Base-by-base conservation (phyloP, 768 basidiomycete species). In the Lentinula detonsa region DNA sequence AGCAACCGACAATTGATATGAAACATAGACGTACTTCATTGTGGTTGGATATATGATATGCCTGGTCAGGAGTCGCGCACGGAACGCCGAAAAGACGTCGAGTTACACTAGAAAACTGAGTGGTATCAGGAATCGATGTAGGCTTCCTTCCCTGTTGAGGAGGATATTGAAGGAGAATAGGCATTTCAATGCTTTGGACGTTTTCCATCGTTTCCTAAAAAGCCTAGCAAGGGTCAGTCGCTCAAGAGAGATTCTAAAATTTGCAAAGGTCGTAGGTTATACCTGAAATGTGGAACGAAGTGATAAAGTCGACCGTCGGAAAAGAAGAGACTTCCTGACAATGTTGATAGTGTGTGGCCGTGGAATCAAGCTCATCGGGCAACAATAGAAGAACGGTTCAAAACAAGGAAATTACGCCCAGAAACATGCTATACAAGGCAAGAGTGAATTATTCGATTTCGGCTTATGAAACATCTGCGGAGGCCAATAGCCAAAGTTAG, bases 101-200 rank as follows among this genome's bases (percentile, higher is more conserved):
- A 4, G 66, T 68, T 48, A 68, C 57, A 18, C 33, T 57, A 34
- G 64, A 56, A 58, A 68, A 68, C 48, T 68, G 67, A 2, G 67
- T 68, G 18, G 63, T 66, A 56, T 68, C 67, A 10, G 67, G 67
- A 60, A 68, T 66, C 2, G 64, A 65, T 52, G 66, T 49, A 0
- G 67, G 63, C 46, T 68, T 68, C 35, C 67, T 59, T 54, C 67
- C 67, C 43, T 46, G 48, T 33, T 59, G 57, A 1, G 61, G 56
- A 9, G 67, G 67, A 28, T 61, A 48, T n/a, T 65, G 48, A 10
- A 68, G 45, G 28, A 68, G 57, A 16, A 55, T 54, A n/a, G 67
- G 66, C 39, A 68, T 56, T 31, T 39, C 58, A 16, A n/a, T 5
- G 15, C 23, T 18, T 50, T 53, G 33, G 8, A 34, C 52, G 5